Percentiles rank a stretch among this genome's conserved stretches.
These are phyloP conservation scores for Fragilaria radians DNA, from an alignment of 108 stramenopile genomes.

Conservation along the genomic window DNA sequence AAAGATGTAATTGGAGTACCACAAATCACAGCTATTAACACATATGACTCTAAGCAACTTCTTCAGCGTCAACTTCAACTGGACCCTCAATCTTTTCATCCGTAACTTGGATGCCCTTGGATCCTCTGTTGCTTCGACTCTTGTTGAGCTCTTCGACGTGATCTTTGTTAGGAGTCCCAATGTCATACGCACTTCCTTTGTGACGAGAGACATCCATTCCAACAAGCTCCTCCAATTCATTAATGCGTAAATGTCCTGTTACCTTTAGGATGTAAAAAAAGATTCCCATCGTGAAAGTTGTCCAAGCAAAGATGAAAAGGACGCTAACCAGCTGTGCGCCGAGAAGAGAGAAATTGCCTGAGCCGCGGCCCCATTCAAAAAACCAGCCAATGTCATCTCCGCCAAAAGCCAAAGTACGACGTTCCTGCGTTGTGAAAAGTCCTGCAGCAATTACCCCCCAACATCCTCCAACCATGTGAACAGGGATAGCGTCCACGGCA, in stretches of 20 bases:
- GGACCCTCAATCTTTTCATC: too few species aligned
- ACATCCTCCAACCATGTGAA: slow-evolving; percentile 46
- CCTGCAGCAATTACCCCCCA: slow-evolving; percentile 59
- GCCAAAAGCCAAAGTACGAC: slow-evolving; percentile 11
- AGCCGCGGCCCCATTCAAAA: slow-evolving; percentile 39
- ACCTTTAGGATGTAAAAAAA: slow-evolving; percentile 54
- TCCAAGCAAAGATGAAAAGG: slow-evolving; percentile 58
- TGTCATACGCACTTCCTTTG: slow-evolving; percentile 64
- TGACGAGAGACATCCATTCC: slow-evolving; percentile 78
- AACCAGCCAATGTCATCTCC: slow-evolving; percentile 28
- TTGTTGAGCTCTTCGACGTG: slow-evolving; percentile 25
- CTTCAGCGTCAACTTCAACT: too few species aligned
- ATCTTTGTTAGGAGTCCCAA: slow-evolving; percentile 18
- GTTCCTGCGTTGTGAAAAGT: slow-evolving; percentile 28
- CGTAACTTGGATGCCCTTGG: too few species aligned
- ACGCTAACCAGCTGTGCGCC: slow-evolving; percentile 43
- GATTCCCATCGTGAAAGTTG: slow-evolving; percentile 27
- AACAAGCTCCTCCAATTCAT: slow-evolving; percentile 69
- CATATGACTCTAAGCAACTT: too few species aligned
- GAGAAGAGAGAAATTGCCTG: slow-evolving; percentile 40
- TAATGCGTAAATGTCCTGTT: slow-evolving; percentile 66
- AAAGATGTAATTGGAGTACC: too few species aligned
- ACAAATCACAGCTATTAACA: too few species aligned
- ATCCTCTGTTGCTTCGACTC: slow-evolving; percentile 2
- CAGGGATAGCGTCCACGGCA: slow-evolving; percentile 67